Evolutionary conservation across 352 stramenopile genomes (phyloP), one percentile per base, ranked within the genome.

Genomic region (Pythium scleroteichum): DNA sequence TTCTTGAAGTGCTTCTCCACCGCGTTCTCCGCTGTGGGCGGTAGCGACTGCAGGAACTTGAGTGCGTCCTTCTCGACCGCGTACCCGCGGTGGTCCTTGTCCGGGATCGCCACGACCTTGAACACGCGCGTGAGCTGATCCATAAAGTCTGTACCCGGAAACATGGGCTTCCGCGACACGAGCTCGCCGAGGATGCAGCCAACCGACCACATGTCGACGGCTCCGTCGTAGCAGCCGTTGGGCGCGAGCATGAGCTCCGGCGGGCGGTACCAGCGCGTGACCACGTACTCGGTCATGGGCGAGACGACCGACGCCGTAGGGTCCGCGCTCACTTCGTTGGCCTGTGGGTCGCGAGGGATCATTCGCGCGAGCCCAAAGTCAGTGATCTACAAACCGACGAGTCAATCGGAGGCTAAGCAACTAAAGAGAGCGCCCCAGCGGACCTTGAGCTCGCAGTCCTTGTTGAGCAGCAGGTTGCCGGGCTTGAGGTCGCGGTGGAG

Each of bases 401-500:
- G 4, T 20, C 29, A 35, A n/a, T 44, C 13, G 4, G 38, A 20
- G 38, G 6, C 13, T 44, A 44, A n/a, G 14, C 4, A 4, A 44
- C 13, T 19, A 20, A 13, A 20, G 38, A n/a, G 17, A 4, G 13
- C 20, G 13, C 4, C 48, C 33, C 22, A 26, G 4, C n/a, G 12
- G n/a, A 75, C 72, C 68, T 92, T 94, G 48, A 92, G 73, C 57
- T 97, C 83, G 62, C 92, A 98, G 65, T 95, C 91, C 58, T 96
- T 95, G 78, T 92, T 79, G 14, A 98, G 85, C 17, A 98, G 63
- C 10, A 98, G 64, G 55, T 98, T 98, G n/a, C 92, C 92, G 16
- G 93, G 90, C 66, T 98, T 98, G 62, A 98, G 84, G 71, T 98
- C 92, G 20, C 94, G 90, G 57, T 98, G 93, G 40, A 98, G 80